Evolutionary conservation across 495 filamentous ascomycete genomes (phyloP).

Genomic region (Lasiosphaeriaceae sp.): DNA sequence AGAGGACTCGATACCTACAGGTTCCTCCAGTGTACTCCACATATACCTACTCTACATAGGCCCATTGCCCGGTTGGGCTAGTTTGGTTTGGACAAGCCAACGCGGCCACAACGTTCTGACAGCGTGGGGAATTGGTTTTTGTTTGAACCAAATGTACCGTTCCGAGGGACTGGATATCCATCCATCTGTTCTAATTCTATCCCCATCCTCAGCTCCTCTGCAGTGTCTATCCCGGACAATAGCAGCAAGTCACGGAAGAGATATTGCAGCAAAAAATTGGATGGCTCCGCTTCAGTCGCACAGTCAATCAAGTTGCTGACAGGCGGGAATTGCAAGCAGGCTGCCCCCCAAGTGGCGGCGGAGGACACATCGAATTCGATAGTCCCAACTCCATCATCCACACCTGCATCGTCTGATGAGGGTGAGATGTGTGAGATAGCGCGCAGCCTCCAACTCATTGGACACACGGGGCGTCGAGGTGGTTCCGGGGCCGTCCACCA

Average conservation of each 20-base stretch:
- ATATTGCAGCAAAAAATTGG: slow-evolving; percentile 21
- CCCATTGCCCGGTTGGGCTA: neutral
- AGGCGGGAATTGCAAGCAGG: slow-evolving; percentile 1
- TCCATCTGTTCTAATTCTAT: slow-evolving; percentile 18
- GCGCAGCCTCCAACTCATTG: slow-evolving; percentile 18
- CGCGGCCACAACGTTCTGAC: slow-evolving; percentile 8
- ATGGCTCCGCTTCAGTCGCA: slow-evolving; percentile 7
- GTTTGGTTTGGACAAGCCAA: neutral
- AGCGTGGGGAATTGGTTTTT: slow-evolving; percentile 18
- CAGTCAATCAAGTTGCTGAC: slow-evolving; percentile 2
- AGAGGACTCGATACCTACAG: no score
- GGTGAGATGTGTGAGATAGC: slow-evolving; percentile 22
- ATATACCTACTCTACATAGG: no score
- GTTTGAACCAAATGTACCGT: slow-evolving; percentile 18
- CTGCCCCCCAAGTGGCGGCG: slow-evolving; percentile 1
- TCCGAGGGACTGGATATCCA: slow-evolving; percentile 27
- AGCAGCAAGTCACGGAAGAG: slow-evolving; percentile 11
- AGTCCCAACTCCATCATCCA: slow-evolving; percentile 20
- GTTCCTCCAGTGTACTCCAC: no score
- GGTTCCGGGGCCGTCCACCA: slow-evolving; percentile 18
- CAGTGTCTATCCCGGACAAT: slow-evolving; percentile 9
- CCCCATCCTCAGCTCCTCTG: neutral
- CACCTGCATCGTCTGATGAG: slow-evolving; percentile 29
- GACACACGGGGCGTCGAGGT: slow-evolving; percentile 16
- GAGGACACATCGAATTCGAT: slow-evolving; percentile 20